phyloP scores from a whole-genome alignment of 2,329 filamentous ascomycete species.

The Bimuria novae-zelandiae region DNA sequence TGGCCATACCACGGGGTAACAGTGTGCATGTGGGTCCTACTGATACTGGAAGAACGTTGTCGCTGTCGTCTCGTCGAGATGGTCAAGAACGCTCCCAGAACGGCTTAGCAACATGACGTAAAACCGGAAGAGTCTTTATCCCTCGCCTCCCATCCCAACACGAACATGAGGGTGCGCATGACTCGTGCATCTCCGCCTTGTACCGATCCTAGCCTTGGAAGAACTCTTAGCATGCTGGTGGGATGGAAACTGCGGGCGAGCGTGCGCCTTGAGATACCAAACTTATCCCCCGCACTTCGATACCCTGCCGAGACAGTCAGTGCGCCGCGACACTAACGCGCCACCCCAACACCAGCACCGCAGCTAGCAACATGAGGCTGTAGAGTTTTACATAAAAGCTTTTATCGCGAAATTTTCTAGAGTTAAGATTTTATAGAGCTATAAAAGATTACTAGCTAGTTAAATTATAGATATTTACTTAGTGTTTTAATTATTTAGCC shows the following conservation, averaged over 20 bases:
- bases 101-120: constrained; percentile 7
- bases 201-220: background rate
- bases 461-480: too few relatives aligned
- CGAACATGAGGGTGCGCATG: background rate
- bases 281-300: background rate
- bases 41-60: constrained; percentile 7
- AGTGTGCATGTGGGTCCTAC: background rate
- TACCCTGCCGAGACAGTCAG: too few relatives aligned
- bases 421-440: too few relatives aligned
- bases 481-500: too few relatives aligned
- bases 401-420: too few relatives aligned
- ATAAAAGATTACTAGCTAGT: too few relatives aligned
- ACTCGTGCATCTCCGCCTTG: background rate
- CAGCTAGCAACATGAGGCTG: too few relatives aligned
- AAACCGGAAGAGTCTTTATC: constrained; percentile 8
- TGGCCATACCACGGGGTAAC: background rate
- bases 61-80: background rate
- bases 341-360: too few relatives aligned
- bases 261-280: background rate
- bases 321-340: background rate
- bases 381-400: too few relatives aligned
- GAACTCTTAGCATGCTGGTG: background rate
- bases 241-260: background rate
- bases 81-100: background rate
- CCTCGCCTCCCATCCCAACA: background rate